Conservation (phyloP, 2,329 filamentous ascomycete genomes). For the Phaeosphaeria sp. region DNA sequence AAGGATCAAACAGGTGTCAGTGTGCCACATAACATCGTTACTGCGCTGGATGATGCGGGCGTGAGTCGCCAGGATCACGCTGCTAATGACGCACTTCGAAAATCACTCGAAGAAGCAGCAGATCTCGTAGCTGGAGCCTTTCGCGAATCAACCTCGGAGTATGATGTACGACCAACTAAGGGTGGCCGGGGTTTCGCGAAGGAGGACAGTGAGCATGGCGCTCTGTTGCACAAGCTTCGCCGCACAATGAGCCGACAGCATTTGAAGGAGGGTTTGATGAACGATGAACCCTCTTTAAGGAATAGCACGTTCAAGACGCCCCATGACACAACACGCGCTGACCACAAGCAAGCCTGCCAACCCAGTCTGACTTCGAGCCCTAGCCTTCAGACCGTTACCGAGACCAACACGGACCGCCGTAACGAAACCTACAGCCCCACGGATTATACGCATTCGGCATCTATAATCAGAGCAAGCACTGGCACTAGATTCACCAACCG, state of each 20-base stretch:
- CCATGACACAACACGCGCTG: too few species aligned
- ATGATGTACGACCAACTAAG: neutral
- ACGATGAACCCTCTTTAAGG: too few species aligned
- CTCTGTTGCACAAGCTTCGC: neutral
- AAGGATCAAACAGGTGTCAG: neutral
- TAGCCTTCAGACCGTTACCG: too few species aligned
- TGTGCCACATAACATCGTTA: slow-evolving; percentile 1
- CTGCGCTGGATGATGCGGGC: neutral
- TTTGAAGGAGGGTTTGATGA: neutral
- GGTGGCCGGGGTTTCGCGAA: neutral
- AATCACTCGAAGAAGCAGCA: neutral
- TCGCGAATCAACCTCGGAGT: neutral
- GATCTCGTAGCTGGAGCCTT: neutral
- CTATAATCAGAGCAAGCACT: too few species aligned
- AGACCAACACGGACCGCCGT: too few species aligned
- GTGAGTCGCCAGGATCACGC: neutral
- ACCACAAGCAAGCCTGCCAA: too few species aligned
- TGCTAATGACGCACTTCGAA: neutral
- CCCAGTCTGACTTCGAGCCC: too few species aligned
- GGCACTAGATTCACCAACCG: too few species aligned
- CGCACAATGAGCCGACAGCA: neutral
- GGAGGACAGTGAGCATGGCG: neutral
- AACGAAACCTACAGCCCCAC: too few species aligned
- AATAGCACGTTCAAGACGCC: too few species aligned
- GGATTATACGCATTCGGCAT: too few species aligned